Evolutionary conservation across 257 asterid species (phyloP).

Genomic region (Solanum paucissectum): DNA sequence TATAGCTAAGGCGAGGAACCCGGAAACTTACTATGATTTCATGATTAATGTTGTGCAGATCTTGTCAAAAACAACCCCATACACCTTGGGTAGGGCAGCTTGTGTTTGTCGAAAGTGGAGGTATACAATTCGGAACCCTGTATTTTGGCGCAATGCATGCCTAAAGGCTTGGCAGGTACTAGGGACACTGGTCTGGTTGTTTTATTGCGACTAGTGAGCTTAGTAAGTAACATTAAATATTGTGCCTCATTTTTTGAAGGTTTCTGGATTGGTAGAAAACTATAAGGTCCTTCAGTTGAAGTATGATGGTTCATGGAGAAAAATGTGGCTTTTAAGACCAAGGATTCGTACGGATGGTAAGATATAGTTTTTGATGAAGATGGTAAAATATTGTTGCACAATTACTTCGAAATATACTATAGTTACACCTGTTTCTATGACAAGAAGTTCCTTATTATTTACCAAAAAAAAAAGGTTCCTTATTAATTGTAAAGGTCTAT

Average conservation of each 20-base stretch:
- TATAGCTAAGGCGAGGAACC: neutral
- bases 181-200: neutral
- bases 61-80: constrained; percentile 64
- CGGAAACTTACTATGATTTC: neutral
- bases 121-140: constrained; percentile 83
- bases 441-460: neutral
- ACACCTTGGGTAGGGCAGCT: constrained; percentile 75
- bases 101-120: constrained; percentile 98
- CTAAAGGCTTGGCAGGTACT: constrained; percentile 89
- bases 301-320: constrained; percentile 92
- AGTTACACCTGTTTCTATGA: neutral
- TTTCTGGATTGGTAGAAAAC: constrained; percentile 57
- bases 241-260: constrained; percentile 22
- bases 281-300: constrained; percentile 52
- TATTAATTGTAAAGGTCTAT: neutral
- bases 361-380: constrained; percentile 18
- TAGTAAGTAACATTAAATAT: neutral
- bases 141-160: constrained; percentile 92
- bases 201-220: neutral
- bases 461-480: neutral
- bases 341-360: constrained; percentile 92
- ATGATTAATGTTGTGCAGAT: constrained; percentile 35
- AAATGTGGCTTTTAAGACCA: constrained; percentile 96
- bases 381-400: constrained; percentile 30
- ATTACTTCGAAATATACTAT: neutral